Evolutionary conservation across 2,329 filamentous ascomycete genomes (phyloP).

Genomic region (Cercospora janseana): DNA sequence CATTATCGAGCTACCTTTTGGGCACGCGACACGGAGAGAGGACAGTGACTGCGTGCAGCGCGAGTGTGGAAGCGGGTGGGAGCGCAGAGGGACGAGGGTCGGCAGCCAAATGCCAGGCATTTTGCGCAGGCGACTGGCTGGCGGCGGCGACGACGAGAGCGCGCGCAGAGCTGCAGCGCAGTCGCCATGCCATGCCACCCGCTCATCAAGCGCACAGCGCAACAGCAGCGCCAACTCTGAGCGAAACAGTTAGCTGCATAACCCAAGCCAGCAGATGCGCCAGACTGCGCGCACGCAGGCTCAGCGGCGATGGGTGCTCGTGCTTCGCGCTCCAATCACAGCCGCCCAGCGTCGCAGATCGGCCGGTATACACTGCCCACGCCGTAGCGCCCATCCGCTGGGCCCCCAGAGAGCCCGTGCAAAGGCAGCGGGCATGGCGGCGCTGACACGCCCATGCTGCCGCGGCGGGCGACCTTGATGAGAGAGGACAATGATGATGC

Average conservation of each 20-base stretch:
- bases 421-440: conserved; percentile 8
- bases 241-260: conserved; percentile 24
- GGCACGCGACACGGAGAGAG: too few relatives aligned
- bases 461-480: conserved; percentile 15
- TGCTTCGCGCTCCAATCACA: conserved; percentile 19
- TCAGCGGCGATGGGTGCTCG: conserved; percentile 11
- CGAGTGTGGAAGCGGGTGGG: neutral
- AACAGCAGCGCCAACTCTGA: conserved; percentile 20
- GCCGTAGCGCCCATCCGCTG: conserved; percentile 10
- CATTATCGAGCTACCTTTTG: neutral
- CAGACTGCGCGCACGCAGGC: conserved; percentile 20
- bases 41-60: too few relatives aligned
- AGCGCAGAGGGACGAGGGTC: conserved; percentile 8
- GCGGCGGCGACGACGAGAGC: too few relatives aligned
- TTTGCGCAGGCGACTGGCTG: conserved; percentile 7
- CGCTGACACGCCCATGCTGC: neutral
- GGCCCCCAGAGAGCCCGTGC: conserved; percentile 4
- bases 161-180: neutral
- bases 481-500: conserved; percentile 12
- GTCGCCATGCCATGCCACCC: conserved; percentile 12
- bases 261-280: conserved; percentile 15
- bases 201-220: conserved; percentile 22
- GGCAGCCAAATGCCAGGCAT: conserved; percentile 6
- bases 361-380: conserved; percentile 16
- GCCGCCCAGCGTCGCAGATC: conserved; percentile 15